phyloP scores from a whole-genome alignment of 345 rosid genomes.

The Mallotus nudiflorus region DNA sequence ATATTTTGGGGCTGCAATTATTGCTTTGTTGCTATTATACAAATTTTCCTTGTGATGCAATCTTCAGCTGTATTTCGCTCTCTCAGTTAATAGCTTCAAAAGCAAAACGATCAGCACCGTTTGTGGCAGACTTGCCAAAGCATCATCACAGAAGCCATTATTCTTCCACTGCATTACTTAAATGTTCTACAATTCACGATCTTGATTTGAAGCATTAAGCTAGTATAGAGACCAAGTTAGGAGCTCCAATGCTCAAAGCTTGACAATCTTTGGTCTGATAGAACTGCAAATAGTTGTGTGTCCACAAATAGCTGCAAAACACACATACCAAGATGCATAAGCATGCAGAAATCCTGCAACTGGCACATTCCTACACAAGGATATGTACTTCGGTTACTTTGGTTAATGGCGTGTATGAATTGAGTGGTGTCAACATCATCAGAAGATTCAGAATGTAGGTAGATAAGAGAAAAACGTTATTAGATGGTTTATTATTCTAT shows the following conservation, averaged over 20 bases:
- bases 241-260: conserved; percentile 60
- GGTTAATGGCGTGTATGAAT: not conserved
- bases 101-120: not conserved
- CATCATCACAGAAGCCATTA: not conserved
- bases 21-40: conserved; percentile 24
- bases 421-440: not conserved
- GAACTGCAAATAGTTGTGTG: conserved; percentile 74
- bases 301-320: conserved; percentile 71
- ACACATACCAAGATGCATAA: conserved; percentile 1
- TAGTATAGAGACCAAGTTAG: conserved; percentile 30
- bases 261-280: conserved; percentile 68
- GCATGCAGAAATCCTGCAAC: not conserved
- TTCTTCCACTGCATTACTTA: conserved; percentile 9
- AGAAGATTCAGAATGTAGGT: not conserved
- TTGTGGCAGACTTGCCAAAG: not conserved
- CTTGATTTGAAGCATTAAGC: not conserved
- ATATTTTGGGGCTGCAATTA: not conserved
- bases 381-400: not conserved
- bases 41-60: conserved; percentile 9
- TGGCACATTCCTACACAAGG: not conserved
- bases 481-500: no score
- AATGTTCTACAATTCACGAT: not conserved
- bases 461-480: no score
- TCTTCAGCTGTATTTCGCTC: not conserved
- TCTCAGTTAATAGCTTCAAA: conserved; percentile 2